Percentiles rank a stretch among this genome's conserved stretches.
Evolutionary conservation across 2,329 filamentous ascomycete genomes (phyloP).

Genomic region (Fulvia fulva): DNA sequence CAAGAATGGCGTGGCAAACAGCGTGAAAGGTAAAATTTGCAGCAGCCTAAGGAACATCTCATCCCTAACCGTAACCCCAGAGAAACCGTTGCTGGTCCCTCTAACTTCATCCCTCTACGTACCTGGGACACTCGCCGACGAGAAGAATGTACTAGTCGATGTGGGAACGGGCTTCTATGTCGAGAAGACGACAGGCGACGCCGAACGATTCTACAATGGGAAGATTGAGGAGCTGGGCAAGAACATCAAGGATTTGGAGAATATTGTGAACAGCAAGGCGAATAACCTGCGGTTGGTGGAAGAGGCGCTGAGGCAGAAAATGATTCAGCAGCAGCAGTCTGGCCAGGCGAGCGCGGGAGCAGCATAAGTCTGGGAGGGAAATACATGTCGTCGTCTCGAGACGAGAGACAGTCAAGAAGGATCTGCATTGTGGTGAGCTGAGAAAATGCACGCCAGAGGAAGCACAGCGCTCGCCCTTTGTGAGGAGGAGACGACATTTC

Average conservation of each 20-base stretch:
- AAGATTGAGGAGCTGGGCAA: constrained; percentile 64
- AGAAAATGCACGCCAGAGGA: too few relatives aligned
- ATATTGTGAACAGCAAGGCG: constrained; percentile 70
- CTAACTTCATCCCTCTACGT: constrained; percentile 94
- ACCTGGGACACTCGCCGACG: constrained; percentile 70
- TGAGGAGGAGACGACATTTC: too few relatives aligned
- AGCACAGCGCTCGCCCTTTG: too few relatives aligned
- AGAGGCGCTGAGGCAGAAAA: constrained; percentile 61
- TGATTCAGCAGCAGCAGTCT: constrained; percentile 28
- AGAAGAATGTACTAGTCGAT: constrained; percentile 79
- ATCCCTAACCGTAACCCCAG: constrained; percentile 29
- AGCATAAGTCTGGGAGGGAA: not conserved
- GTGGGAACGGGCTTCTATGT: constrained; percentile 92
- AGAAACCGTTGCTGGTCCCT: constrained; percentile 76
- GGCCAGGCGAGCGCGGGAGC: not conserved
- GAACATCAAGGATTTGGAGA: constrained; percentile 65
- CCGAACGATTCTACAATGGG: constrained; percentile 61
- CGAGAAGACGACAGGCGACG: constrained; percentile 69
- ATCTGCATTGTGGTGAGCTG: too few relatives aligned
- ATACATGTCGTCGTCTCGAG: not conserved
- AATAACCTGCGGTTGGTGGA: constrained; percentile 82
- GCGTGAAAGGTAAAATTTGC: constrained; percentile 33
- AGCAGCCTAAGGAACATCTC: not conserved
- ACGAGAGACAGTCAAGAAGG: too few relatives aligned
- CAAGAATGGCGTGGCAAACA: constrained; percentile 38